Evolutionary conservation across 768 basidiomycete species (phyloP).

Genomic region (Sistotremastrum suecicum): DNA sequence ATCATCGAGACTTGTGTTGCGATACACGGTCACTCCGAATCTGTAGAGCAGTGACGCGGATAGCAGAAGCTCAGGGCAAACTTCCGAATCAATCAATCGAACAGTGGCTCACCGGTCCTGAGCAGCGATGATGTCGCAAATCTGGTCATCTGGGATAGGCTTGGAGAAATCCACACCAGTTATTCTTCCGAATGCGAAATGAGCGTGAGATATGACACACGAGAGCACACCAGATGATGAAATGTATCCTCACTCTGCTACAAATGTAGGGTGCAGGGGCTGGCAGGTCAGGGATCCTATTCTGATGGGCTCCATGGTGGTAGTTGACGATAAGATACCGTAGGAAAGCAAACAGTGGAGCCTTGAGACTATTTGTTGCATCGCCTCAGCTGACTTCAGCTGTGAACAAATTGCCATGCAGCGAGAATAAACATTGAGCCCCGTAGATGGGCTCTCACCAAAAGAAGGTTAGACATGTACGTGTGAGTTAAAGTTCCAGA

Average conservation of each 20-base stretch:
- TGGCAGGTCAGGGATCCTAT: constrained; percentile 8
- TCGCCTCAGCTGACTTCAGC: too few relatives aligned
- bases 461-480: too few relatives aligned
- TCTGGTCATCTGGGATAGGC: constrained; percentile 12
- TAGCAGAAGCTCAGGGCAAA: neutral
- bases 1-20: constrained; percentile 17
- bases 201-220: neutral
- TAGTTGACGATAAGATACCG: neutral
- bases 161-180: constrained; percentile 15
- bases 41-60: constrained; percentile 1
- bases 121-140: constrained; percentile 9
- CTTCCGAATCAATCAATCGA: constrained; percentile 1
- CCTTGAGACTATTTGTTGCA: too few relatives aligned
- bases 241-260: neutral
- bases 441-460: too few relatives aligned
- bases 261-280: constrained; percentile 15
- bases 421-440: too few relatives aligned
- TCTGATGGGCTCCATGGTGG: constrained; percentile 2
- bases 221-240: neutral
- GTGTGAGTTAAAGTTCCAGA: too few relatives aligned
- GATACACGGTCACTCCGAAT: constrained; percentile 17
- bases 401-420: too few relatives aligned
- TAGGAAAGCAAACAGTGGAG: neutral
- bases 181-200: constrained; percentile 8
- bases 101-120: constrained; percentile 2